Base-by-base conservation (phyloP, 2,329 filamentous ascomycete genomes). In the Exophiala sp. region DNA sequence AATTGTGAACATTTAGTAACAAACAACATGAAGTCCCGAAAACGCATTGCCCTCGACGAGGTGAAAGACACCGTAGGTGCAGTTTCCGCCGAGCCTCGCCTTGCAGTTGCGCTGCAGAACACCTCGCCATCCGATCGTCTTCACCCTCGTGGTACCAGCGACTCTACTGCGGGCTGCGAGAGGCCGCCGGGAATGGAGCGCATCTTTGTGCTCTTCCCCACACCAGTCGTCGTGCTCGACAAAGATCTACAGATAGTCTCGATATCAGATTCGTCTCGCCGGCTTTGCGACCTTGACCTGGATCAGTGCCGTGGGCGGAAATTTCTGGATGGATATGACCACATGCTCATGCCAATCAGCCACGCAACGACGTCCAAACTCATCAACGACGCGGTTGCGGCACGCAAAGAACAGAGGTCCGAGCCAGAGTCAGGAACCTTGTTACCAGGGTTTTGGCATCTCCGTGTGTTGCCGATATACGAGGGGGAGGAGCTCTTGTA, bases 401-500 rank as follows among this genome's bases (percentile, higher is more conserved):
- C 66, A 8, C 64, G 61, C 3, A 55, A 60, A 8, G 61, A 65
- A 13, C 67, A 71, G 46, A 57, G 64, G 2, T 62, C 70, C 16
- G 63, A 69, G 13, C 56, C 63, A 19, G 43, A 69, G 7, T 56
- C 62, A 7, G 52, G 52, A 19, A 43, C 35, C 18, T 48, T 57
- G 32, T 51, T 59, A 13, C 53, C 57, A 2, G 53, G 43, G 37
- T 56, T 60, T 34, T 68, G 65, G 63, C 65, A 62, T 7, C 60
- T 75, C 3, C 66, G 70, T 24, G 63, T 69, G 14, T 64, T 69
- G 1, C 74, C 74, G 0, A 68, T 77, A 9, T 67, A 67, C 38
- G 68, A 72, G 32, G 59, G 65, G 39, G 64, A 62, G 40, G 55
- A 46, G 2, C 59, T 76, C 6, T 60, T 69, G 34, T 72, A 70